Percentiles rank a stretch among this genome's conserved stretches.
Evolutionary conservation across 306 rosid genomes (phyloP).

Genomic region (Vicia sativa): DNA sequence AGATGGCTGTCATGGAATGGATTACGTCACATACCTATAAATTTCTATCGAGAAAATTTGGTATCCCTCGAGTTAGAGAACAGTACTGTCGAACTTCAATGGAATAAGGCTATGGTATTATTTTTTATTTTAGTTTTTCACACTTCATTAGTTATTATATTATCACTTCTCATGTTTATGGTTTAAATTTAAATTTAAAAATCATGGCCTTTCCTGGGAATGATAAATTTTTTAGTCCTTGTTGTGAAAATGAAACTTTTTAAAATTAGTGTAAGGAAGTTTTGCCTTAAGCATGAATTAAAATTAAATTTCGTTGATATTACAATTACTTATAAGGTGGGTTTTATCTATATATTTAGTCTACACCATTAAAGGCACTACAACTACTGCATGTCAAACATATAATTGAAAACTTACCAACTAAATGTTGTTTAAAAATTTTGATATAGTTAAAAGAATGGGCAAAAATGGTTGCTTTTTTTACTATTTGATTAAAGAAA

Average conservation of each 20-base stretch:
- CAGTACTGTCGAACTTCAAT: background rate
- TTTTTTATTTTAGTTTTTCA: background rate
- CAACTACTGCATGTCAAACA: too few relatives aligned
- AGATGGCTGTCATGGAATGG: background rate
- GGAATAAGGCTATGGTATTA: constrained; percentile 34
- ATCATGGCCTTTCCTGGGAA: too few relatives aligned
- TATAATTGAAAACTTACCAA: background rate
- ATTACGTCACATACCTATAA: background rate
- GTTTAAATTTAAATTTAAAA: too few relatives aligned
- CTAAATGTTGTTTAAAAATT: background rate
- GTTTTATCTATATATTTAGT: too few relatives aligned
- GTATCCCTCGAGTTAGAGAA: constrained; percentile 30
- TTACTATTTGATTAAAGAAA: background rate
- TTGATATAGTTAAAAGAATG: background rate
- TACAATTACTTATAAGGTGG: background rate
- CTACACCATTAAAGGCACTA: too few relatives aligned
- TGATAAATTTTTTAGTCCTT: too few relatives aligned
- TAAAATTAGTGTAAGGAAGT: background rate
- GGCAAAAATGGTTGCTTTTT: background rate
- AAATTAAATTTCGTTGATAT: background rate
- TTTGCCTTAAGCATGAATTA: background rate
- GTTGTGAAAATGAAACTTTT: background rate
- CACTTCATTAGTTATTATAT: background rate
- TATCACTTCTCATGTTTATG: background rate
- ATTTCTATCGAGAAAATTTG: constrained; percentile 12